Base-by-base conservation (phyloP, 192 early-diverging fungal species). In the Backusella mclennaniae region DNA sequence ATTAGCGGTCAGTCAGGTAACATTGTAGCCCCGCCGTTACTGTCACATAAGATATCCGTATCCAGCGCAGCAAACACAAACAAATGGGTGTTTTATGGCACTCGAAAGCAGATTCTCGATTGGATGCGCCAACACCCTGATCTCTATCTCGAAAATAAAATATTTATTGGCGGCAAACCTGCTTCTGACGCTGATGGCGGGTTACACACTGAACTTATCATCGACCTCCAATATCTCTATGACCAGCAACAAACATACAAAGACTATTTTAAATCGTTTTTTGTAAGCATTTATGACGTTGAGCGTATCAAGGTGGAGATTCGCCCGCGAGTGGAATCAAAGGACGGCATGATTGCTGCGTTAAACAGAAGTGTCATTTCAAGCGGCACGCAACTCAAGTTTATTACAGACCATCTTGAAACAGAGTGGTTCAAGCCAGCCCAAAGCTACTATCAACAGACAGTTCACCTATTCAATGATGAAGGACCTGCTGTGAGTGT, bases 1-100 rank as follows among this genome's bases (percentile, higher is more conserved):
- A 17, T 42, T 26, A 14, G 26, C 31, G 70, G 42, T 11, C 70
- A 71, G 9, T 3, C 29, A 8, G 77, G 76, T 6, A 79, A 83
- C 44, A 74, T 87, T 41, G 75, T 87, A 14, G 73, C 77, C 23
- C 86, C 86, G 26, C 86, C 86, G 7, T 80, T 85, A 46, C 78
- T 85, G 3, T 76, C 76, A 6, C 71, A 77, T 0, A 85, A 85
- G 73, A 84, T 87, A 63, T 79, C 82, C 1, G 77, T 87, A 59
- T 85, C 86, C 4, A 80, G 80, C 15, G 81, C 77, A 14, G 63
- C 66, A 11, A 83, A 84, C 63, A 85, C 81, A 23, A 82, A 79
- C 6, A 82, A 80, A 4, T 87, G 83, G 75, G 78, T 84, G 39
- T 87, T 87, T 52, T 75, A 85, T 44, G 86, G 86, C 19, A 87